A percentile compares a stretch with the other conserved stretches of the same genome.
Conservation (phyloP, 2,329 filamentous ascomycete species). For the Ascochyta viciae-villosae region DNA sequence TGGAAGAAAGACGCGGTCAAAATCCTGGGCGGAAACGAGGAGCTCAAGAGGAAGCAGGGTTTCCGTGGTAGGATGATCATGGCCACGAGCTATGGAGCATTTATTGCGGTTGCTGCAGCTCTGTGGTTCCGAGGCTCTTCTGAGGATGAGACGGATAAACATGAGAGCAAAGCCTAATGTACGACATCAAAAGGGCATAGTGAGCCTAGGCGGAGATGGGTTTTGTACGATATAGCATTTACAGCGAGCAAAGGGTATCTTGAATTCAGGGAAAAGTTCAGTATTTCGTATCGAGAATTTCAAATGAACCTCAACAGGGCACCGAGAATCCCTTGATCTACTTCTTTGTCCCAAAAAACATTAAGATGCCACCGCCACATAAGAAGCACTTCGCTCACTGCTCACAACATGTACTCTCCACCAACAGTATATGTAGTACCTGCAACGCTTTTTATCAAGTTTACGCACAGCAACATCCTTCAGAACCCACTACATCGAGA, state of each 20-base stretch:
- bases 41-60: conserved; percentile 57
- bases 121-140: conserved; percentile 32
- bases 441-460: too few relatives aligned
- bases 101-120: conserved; percentile 51
- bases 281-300: background rate
- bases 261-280: background rate
- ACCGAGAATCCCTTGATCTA: background rate
- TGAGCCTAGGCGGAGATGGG: background rate
- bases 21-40: conserved; percentile 68
- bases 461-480: too few relatives aligned
- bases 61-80: conserved; percentile 57
- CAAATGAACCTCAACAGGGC: too few relatives aligned
- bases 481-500: too few relatives aligned
- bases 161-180: conserved; percentile 1
- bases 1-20: conserved; percentile 91
- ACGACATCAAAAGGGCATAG: background rate
- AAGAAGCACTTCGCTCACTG: background rate
- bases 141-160: conserved; percentile 18
- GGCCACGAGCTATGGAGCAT: conserved; percentile 54
- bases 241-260: background rate
- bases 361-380: background rate
- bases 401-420: too few relatives aligned
- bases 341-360: background rate
- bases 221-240: conserved; percentile 1
- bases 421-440: too few relatives aligned